Evolutionary conservation across 768 basidiomycete genomes (phyloP).

Genomic region (Suillus variegatus): DNA sequence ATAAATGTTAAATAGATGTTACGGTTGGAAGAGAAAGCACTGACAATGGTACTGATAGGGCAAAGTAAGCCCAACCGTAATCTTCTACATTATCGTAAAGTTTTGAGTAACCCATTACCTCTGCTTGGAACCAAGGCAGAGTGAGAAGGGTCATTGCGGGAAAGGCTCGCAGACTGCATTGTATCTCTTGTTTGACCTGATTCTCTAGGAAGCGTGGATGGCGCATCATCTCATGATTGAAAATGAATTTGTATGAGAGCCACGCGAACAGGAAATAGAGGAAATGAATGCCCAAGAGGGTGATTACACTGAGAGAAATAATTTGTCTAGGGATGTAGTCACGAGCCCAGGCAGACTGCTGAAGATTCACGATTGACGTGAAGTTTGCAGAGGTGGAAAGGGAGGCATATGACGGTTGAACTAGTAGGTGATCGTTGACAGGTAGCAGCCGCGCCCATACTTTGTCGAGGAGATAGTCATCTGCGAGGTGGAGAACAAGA

Average conservation of each 20-base stretch:
- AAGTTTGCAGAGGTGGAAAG: constrained; percentile 37
- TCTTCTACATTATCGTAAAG: constrained; percentile 79
- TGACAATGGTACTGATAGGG: constrained; percentile 69
- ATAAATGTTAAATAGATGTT: constrained; percentile 1
- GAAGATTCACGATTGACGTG: constrained; percentile 36
- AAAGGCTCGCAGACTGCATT: constrained; percentile 70
- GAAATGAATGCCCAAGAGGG: constrained; percentile 76
- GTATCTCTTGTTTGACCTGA: constrained; percentile 83
- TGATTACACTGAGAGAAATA: constrained; percentile 68
- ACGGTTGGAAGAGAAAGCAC: constrained; percentile 26
- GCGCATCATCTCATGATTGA: constrained; percentile 93
- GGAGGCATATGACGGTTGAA: constrained; percentile 32
- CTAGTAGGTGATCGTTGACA: constrained; percentile 45
- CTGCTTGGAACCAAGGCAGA: constrained; percentile 91
- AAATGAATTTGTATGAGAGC: constrained; percentile 81
- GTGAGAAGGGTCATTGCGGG: constrained; percentile 83
- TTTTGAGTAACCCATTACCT: constrained; percentile 82
- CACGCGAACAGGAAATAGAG: constrained; percentile 91
- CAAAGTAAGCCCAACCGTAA: constrained; percentile 75
- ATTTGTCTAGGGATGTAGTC: constrained; percentile 81
- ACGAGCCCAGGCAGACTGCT: constrained; percentile 79
- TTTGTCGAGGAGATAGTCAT: constrained; percentile 75
- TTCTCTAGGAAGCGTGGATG: constrained; percentile 93
- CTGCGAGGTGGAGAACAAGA: constrained; percentile 68
- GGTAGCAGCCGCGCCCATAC: constrained; percentile 80